Base-by-base conservation (phyloP, 2,329 filamentous ascomycete genomes). In the Didymella arachidicola region DNA sequence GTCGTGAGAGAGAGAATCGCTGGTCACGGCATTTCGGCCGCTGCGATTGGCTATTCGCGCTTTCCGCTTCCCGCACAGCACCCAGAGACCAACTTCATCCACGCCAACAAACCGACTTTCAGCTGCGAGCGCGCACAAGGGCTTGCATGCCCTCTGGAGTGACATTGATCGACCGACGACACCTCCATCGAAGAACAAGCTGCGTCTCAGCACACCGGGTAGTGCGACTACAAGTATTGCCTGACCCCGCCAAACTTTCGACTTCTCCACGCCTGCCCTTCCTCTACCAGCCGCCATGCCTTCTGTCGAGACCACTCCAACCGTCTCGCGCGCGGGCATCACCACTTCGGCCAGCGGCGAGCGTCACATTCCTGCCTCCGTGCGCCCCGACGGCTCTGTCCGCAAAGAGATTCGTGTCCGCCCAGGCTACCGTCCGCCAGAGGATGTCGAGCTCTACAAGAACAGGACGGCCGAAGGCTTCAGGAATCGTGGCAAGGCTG, bases 391-490 rank as follows among this genome's bases (percentile, higher is more conserved):
- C 74, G 95, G 95, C 57, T 92, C 90, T 49, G 91, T 91, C n/a
- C 88, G 95, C 56, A 96, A 91, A 73, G 94, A 97, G 72, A 98
- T 98, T 74, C 92, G 92, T 72, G 92, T 99, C 61, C 88, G 92
- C 29, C 94, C 95, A 0, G 96, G 95, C 53, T 99, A 97, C 79
- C 88, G 89, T 32, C 96, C 95, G 1, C 92, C 93, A 0, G 95
- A 99, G 79, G 95, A 99, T 78, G 89, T 98, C 63, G 93, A 97
- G 74, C 83, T 97, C 44, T 99, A 99, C 85, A 96, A 93, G 81
- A 97, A 96, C 78, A 89, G 91, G 57, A 93, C 89, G 1, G 93
- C 93, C 48, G 90, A 95, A 75, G 87, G 87, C 48, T 97, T 91
- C 80, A 92, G 92, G 73, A 92, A 87, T 67, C 87, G 92, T 51